A percentile compares a stretch with the other conserved stretches of the same genome.
Conservation (phyloP, 2,329 filamentous ascomycete species). For the Sclerotinia nivalis region DNA sequence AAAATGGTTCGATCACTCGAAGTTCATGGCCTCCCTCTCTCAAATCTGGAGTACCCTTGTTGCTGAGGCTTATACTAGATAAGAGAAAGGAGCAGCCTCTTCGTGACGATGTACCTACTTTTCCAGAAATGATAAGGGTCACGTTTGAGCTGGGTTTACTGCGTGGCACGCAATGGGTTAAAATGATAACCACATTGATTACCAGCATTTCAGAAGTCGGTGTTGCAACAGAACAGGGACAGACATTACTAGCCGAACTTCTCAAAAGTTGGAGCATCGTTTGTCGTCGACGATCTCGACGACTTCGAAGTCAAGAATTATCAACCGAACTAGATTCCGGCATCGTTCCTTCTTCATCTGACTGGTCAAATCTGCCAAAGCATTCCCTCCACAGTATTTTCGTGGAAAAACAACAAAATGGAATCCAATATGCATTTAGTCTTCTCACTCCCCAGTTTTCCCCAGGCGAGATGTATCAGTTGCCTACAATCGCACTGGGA, state of each 20-base stretch:
- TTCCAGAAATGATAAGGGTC: constrained; percentile 36
- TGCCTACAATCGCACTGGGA: constrained; percentile 35
- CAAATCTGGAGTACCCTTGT: constrained; percentile 24
- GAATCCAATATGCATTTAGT: constrained; percentile 29
- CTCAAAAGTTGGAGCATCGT: constrained; percentile 40
- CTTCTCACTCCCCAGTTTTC: constrained; percentile 32
- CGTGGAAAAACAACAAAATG: constrained; percentile 25
- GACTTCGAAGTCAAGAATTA: constrained; percentile 3
- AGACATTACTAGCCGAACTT: constrained; percentile 33
- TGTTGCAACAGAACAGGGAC: constrained; percentile 21
- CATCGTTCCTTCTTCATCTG: constrained; percentile 24
- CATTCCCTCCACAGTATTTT: not conserved
- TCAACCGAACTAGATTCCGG: not conserved
- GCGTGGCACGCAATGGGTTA: constrained; percentile 33
- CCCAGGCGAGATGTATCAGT: constrained; percentile 20
- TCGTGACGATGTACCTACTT: constrained; percentile 33
- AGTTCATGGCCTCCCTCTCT: constrained; percentile 30
- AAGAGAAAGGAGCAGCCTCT: constrained; percentile 32
- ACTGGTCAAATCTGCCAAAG: constrained; percentile 35
- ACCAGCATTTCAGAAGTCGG: constrained; percentile 25
- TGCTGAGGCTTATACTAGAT: constrained; percentile 32
- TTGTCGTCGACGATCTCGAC: constrained; percentile 28
- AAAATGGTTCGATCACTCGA: constrained; percentile 24
- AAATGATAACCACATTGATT: constrained; percentile 35
- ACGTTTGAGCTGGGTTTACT: constrained; percentile 36